Conservation (phyloP, 2,329 filamentous ascomycete genomes). For the Didymella lethalis region DNA sequence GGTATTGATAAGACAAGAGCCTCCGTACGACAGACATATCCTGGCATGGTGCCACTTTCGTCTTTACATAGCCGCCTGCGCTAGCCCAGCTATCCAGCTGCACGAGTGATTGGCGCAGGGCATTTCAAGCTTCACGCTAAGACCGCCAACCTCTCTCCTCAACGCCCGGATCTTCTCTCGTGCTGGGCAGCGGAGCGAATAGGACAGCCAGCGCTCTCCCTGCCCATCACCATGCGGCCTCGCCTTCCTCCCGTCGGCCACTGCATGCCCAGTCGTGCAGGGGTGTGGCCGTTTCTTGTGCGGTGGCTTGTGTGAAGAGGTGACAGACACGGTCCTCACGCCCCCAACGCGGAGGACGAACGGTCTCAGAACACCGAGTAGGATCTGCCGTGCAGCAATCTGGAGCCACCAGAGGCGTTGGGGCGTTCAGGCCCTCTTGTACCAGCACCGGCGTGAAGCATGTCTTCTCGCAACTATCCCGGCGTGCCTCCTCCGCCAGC, state of each 20-base stretch:
- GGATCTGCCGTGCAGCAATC: constrained; percentile 30
- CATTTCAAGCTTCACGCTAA: constrained; percentile 30
- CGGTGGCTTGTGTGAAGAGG: constrained; percentile 27
- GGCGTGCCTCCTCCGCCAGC: constrained; percentile 40
- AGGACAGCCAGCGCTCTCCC: constrained; percentile 12
- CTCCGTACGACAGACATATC: constrained; percentile 8
- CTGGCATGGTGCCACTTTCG: constrained; percentile 18
- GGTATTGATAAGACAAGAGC: constrained; percentile 17
- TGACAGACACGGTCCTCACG: constrained; percentile 28
- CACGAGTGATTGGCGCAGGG: constrained; percentile 30
- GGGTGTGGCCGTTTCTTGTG: constrained; percentile 17
- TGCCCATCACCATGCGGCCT: constrained; percentile 28
- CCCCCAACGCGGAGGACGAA: constrained; percentile 17
- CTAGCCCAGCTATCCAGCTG: constrained; percentile 6
- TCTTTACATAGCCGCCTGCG: constrained; percentile 22
- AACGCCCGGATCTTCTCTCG: constrained; percentile 28
- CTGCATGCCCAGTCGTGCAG: constrained; percentile 23
- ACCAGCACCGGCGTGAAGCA: constrained; percentile 24
- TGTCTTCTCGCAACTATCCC: constrained; percentile 36
- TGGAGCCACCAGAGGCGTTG: constrained; percentile 48
- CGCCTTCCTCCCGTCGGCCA: constrained; percentile 20
- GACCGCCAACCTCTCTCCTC: constrained; percentile 24
- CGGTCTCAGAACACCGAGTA: constrained; percentile 22
- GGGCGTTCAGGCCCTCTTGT: constrained; percentile 30
- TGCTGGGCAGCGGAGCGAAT: constrained; percentile 31